These are phyloP conservation scores for Talaromyces pinophilus DNA, from an alignment of 2,329 filamentous ascomycete species.

Conservation along the genomic window DNA sequence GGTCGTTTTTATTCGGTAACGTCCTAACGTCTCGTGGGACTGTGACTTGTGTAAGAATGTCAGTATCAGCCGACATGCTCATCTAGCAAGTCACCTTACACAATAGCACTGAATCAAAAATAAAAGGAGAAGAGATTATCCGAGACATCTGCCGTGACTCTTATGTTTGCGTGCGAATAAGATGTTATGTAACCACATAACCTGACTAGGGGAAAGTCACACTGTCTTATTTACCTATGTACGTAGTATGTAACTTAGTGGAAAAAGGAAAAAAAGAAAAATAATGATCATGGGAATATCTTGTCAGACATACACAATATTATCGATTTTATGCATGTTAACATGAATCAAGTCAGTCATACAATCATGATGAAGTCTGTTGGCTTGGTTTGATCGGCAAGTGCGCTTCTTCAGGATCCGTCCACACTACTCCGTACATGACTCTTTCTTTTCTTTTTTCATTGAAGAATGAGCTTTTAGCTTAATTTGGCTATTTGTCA, in stretches of 20 bases:
- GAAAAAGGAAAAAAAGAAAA: background rate
- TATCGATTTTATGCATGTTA: background rate
- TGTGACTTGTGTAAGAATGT: background rate
- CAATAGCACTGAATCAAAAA: background rate
- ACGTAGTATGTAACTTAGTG: too few species aligned
- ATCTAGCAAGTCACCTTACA: conserved; percentile 4
- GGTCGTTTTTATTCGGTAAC: background rate
- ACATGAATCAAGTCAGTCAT: background rate
- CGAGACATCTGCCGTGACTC: background rate
- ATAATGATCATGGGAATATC: background rate
- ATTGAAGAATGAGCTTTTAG: background rate
- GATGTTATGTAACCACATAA: conserved; percentile 1
- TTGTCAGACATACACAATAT: conserved; percentile 1
- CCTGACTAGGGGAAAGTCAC: background rate
- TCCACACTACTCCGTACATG: background rate
- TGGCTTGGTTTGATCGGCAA: conserved; percentile 8
- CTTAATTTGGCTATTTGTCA: background rate
- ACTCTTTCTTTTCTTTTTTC: conserved; percentile 1
- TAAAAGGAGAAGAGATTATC: background rate
- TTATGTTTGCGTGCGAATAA: background rate
- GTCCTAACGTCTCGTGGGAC: background rate
- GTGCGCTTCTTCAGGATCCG: conserved; percentile 8
- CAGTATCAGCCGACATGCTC: conserved; percentile 11
- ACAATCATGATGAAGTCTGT: background rate
- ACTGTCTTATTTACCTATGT: background rate